A percentile compares a stretch with the other conserved stretches of the same genome.
Conservation (phyloP, 306 rosid genomes). For the Cicer judaicum region DNA sequence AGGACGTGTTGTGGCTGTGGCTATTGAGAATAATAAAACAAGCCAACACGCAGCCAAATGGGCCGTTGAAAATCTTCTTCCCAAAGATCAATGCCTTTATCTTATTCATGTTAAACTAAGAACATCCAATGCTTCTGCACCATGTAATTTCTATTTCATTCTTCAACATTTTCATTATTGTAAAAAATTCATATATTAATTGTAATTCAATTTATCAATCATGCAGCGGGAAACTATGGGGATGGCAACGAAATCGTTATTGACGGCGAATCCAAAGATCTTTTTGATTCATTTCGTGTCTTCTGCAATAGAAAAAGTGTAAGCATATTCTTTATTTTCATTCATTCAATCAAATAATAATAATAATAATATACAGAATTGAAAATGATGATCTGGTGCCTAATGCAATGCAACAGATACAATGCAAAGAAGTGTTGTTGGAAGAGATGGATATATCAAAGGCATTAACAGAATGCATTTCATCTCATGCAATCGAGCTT, state of each 20-base stretch:
- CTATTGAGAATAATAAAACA: constrained; percentile 71
- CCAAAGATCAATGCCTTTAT: constrained; percentile 63
- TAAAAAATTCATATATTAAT: background rate
- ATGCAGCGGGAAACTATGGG: constrained; percentile 50
- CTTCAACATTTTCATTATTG: too few species aligned
- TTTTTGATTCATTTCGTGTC: constrained; percentile 79
- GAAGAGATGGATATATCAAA: constrained; percentile 65
- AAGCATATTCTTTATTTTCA: constrained; percentile 33
- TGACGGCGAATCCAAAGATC: constrained; percentile 61
- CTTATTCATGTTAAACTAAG: constrained; percentile 65
- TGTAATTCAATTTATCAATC: background rate
- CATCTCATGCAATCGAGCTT: constrained; percentile 55
- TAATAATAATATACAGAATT: too few species aligned
- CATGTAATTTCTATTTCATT: constrained; percentile 38
- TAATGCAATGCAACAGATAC: constrained; percentile 53
- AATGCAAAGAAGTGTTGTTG: constrained; percentile 68
- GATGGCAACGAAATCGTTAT: constrained; percentile 42
- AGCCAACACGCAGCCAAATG: constrained; percentile 81
- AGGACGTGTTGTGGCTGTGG: constrained; percentile 70
- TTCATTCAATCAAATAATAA: background rate
- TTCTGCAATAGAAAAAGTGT: constrained; percentile 71
- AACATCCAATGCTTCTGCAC: constrained; percentile 34
- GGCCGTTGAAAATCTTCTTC: constrained; percentile 77
- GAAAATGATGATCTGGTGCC: background rate
- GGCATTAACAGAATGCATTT: constrained; percentile 58